These are phyloP conservation scores for Fistulinella cinereoalba DNA, from an alignment of 1,284 basidiomycete species.

Conservation along the genomic window DNA sequence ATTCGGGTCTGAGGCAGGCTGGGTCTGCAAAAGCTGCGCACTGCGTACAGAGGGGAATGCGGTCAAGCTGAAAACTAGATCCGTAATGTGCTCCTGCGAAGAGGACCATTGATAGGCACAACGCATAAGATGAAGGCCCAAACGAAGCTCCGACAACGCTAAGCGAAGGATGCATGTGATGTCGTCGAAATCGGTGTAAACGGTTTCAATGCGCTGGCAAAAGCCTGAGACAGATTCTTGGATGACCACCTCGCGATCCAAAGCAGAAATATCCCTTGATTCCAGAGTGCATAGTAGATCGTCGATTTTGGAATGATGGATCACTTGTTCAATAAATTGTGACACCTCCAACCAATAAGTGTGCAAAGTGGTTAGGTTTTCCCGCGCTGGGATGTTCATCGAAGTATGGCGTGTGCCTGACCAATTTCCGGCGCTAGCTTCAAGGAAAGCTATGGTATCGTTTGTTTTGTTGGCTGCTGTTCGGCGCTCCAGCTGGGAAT, in stretches of 20 bases:
- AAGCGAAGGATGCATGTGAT: conserved; percentile 65
- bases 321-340: conserved; percentile 63
- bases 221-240: conserved; percentile 69
- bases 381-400: conserved; percentile 34
- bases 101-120: conserved; percentile 15
- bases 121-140: conserved; percentile 70
- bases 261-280: conserved; percentile 37
- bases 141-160: conserved; percentile 63
- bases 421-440: conserved; percentile 36
- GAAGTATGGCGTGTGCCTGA: conserved; percentile 22
- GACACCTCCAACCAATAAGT: conserved; percentile 82
- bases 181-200: conserved; percentile 67
- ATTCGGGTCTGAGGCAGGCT: not conserved
- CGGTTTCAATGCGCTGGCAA: conserved; percentile 52
- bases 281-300: conserved; percentile 38
- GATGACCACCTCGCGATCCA: conserved; percentile 54
- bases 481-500: conserved; percentile 56
- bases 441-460: conserved; percentile 45
- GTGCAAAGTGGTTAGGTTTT: conserved; percentile 62
- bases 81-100: conserved; percentile 5
- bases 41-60: conserved; percentile 54
- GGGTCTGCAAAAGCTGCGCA: conserved; percentile 37
- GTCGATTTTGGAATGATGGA: conserved; percentile 47
- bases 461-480: conserved; percentile 63
- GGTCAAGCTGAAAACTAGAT: conserved; percentile 39